Evolutionary conservation across 768 basidiomycete genomes (phyloP).

Genomic region (Punctularia strigosozonata): DNA sequence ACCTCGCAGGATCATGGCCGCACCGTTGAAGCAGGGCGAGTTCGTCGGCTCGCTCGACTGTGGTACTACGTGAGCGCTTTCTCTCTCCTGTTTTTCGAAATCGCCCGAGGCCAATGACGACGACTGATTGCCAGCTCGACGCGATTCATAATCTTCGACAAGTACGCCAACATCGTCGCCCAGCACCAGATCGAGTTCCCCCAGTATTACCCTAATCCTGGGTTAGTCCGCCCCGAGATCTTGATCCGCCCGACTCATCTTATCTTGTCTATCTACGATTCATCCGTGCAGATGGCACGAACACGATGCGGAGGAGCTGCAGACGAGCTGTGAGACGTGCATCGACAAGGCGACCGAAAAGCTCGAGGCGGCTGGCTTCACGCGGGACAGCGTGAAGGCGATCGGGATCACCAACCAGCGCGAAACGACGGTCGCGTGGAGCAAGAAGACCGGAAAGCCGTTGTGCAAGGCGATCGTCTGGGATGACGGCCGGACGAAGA

Average conservation of each 20-base stretch:
- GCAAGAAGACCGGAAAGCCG: conserved; percentile 78
- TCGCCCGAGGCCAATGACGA: too few species aligned
- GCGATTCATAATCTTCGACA: conserved; percentile 86
- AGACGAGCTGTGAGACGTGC: conserved; percentile 60
- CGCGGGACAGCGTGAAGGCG: conserved; percentile 73
- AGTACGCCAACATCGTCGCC: conserved; percentile 76
- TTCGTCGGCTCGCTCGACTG: conserved; percentile 92
- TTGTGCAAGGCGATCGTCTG: conserved; percentile 88
- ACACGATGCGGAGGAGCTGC: conserved; percentile 81
- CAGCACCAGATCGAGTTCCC: conserved; percentile 89
- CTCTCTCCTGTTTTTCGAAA: not conserved
- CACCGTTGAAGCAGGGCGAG: conserved; percentile 55
- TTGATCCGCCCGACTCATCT: not conserved
- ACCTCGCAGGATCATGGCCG: too few species aligned
- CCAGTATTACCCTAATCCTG: conserved; percentile 85
- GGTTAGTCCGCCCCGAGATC: conserved; percentile 25
- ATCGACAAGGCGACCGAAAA: conserved; percentile 59
- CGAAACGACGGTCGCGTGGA: conserved; percentile 93
- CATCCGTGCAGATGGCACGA: conserved; percentile 79
- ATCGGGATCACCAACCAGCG: conserved; percentile 98
- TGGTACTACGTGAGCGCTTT: conserved; percentile 71
- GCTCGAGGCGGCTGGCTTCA: conserved; percentile 69
- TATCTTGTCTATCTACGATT: not conserved
- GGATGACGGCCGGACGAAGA: conserved; percentile 90
- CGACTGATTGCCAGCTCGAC: conserved; percentile 47